Conservation (phyloP, 2,329 filamentous ascomycete species). For the Plenodomus biglobosus region DNA sequence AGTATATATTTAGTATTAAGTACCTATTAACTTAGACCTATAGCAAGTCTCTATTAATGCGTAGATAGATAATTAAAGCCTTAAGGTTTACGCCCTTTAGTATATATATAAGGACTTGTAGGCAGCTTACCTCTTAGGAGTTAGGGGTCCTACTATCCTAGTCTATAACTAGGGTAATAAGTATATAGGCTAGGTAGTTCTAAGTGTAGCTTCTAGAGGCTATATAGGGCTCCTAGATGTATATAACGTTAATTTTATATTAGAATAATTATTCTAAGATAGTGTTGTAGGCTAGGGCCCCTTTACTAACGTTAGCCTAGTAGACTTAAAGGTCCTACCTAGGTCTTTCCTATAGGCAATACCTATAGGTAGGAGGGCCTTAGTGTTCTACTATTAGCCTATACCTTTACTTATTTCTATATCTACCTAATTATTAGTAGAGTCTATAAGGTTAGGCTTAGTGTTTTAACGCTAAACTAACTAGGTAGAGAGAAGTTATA, state of each 20-base stretch:
- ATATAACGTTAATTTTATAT: background rate
- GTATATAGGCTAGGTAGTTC: too few species aligned
- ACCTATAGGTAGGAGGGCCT: background rate
- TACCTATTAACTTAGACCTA: too few species aligned
- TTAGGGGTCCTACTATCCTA: background rate
- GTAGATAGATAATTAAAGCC: too few species aligned
- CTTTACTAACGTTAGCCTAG: constrained; percentile 1
- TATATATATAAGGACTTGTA: background rate
- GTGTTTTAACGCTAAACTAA: too few species aligned
- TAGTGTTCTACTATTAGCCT: constrained; percentile 3
- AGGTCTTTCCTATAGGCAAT: too few species aligned
- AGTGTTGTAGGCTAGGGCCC: constrained; percentile 1
- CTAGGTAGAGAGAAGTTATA: too few species aligned
- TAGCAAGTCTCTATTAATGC: too few species aligned
- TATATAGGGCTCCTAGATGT: background rate
- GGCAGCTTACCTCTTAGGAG: background rate
- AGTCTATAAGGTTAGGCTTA: too few species aligned
- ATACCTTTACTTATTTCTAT: too few species aligned
- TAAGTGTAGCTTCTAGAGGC: background rate
- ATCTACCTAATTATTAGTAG: too few species aligned
- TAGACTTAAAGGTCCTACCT: background rate
- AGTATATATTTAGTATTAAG: too few species aligned
- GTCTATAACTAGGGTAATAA: background rate
- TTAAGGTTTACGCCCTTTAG: too few species aligned
- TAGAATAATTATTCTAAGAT: background rate